Base-by-base conservation (phyloP, 2,329 filamentous ascomycete species). In the Talaromyces sp. region DNA sequence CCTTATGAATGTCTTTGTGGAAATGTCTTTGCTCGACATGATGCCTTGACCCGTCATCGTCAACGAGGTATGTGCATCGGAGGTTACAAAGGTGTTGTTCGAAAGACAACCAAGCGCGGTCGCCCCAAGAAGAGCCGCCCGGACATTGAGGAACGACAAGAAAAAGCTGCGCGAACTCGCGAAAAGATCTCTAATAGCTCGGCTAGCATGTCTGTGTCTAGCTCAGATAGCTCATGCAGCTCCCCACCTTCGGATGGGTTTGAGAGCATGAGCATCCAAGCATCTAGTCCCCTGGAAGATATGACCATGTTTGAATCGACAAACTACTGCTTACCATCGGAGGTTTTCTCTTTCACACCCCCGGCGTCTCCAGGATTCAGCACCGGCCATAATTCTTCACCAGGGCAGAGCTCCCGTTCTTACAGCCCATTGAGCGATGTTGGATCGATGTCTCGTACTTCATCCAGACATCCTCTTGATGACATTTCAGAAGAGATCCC, bases 31-130 rank as follows among this genome's bases (percentile, higher is more conserved):
- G 94, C 94, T 39, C 88, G 95, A 64, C 94, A 98, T 73, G 95
- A 99, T 76, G 95, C 95, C 16, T 85, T 99, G 62, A 98, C 95
- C 24, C 87, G 95, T 64, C 95, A 99, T 76, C 88, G 93, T 62
- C 95, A 98, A 77, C 89, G 95, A 47, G 95, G 94, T 63, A 97
- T 97, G 91, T 99, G 95, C 78, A 90, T 95, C 64, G 95, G 95
- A 64, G 94, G 93, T 5, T 96, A 98, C 72, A 92, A 96, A 68
- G 93, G 93, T 45, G 84, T 87, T 59, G 84, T 89, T 33, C 86
- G 87, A 74, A 88, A 88, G 75, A 84, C 85, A 39, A 84, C 84
- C 43, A 90, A 90, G 78, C 87, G 89, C 66, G 87, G 88, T 58
- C 81, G 87, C 50, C 87, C 87, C 22, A 85, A 85, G 78, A 89